Evolutionary conservation across 345 rosid species (phyloP).

Genomic region (Psidium guajava): DNA sequence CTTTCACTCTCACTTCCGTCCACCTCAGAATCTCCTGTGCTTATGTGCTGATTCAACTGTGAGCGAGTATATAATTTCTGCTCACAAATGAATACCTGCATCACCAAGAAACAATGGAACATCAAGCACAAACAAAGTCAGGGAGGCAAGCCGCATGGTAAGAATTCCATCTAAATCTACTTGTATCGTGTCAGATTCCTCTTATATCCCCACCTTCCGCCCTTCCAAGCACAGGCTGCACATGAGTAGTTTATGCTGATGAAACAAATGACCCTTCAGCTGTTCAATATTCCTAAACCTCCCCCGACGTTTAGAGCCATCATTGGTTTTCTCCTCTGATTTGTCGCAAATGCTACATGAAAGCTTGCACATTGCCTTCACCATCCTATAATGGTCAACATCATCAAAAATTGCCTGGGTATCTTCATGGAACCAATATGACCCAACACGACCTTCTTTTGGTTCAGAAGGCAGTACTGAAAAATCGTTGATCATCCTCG

Average conservation of each 20-base stretch:
- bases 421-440: slow-evolving; percentile 82
- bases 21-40: slow-evolving; percentile 84
- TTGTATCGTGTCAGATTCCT: background rate
- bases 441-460: slow-evolving; percentile 68
- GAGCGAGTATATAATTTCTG: slow-evolving; percentile 77
- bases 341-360: slow-evolving; percentile 83
- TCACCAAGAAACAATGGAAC: background rate
- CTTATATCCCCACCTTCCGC: slow-evolving; percentile 45
- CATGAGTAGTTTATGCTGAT: slow-evolving; percentile 68
- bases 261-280: slow-evolving; percentile 88
- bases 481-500: slow-evolving; percentile 80
- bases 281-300: slow-evolving; percentile 81
- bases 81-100: slow-evolving; percentile 82
- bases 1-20: slow-evolving; percentile 96
- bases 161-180: background rate
- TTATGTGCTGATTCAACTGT: slow-evolving; percentile 79
- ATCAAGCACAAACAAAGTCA: background rate
- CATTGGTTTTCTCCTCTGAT: slow-evolving; percentile 44
- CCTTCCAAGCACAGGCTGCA: slow-evolving; percentile 93
- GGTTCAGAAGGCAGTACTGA: slow-evolving; percentile 65
- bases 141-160: background rate
- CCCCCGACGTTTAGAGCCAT: slow-evolving; percentile 43
- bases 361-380: slow-evolving; percentile 97
- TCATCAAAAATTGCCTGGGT: slow-evolving; percentile 88
- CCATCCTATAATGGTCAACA: slow-evolving; percentile 83